Evolutionary conservation across 805 yeast genomes (phyloP).

Genomic region (Wickerhamomyces chambardii): DNA sequence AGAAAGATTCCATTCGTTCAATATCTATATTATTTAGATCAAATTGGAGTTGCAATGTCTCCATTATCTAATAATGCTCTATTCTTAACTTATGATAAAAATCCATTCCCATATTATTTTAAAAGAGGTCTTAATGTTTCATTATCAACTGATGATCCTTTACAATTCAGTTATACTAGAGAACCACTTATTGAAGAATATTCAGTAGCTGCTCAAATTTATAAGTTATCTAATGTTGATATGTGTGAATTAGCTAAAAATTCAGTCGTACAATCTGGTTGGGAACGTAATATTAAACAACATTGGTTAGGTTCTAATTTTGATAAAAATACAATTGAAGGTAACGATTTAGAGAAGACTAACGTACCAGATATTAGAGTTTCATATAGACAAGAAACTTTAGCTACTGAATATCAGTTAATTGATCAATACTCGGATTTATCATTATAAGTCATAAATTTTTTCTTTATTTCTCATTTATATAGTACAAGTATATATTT

Average conservation of each 20-base stretch:
- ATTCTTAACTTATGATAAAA: conserved; percentile 92
- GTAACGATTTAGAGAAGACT: conserved; percentile 87
- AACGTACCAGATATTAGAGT: conserved; percentile 90
- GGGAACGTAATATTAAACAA: conserved; percentile 75
- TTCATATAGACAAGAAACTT: conserved; percentile 77
- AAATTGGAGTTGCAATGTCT: conserved; percentile 97
- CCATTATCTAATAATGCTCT: conserved; percentile 95
- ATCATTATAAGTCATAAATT: too few relatives aligned
- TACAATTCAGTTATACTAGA: conserved; percentile 93
- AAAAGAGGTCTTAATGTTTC: conserved; percentile 92
- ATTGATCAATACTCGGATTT: conserved; percentile 44
- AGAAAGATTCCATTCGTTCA: too few relatives aligned
- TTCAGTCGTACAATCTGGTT: conserved; percentile 91
- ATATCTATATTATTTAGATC: conserved; percentile 87
- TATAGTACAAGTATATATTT: too few relatives aligned
- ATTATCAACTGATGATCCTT: conserved; percentile 93
- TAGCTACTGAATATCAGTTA: conserved; percentile 60
- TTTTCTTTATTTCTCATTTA: too few relatives aligned
- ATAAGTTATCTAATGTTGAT: conserved; percentile 88
- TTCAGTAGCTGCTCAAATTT: conserved; percentile 97
- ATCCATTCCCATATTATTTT: conserved; percentile 89
- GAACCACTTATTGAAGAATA: conserved; percentile 97
- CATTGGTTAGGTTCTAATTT: conserved; percentile 87
- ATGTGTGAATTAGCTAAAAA: conserved; percentile 95
- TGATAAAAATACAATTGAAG: conserved; percentile 52